Conservation (phyloP, 2,329 filamentous ascomycete genomes). For the Scortechinia acanthostroma region DNA sequence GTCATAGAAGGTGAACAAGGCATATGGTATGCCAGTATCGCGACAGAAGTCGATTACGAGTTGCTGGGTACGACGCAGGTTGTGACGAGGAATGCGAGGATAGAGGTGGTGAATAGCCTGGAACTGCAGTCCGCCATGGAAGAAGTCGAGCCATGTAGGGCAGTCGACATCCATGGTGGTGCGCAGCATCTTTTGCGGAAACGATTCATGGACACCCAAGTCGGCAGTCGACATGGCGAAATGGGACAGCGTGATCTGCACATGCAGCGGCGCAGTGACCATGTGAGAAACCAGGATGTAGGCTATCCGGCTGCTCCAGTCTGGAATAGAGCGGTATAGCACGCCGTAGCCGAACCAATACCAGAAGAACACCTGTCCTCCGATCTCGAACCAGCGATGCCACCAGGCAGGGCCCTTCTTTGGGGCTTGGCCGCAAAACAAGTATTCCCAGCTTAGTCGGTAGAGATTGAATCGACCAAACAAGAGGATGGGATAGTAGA, state of each 20-base stretch:
- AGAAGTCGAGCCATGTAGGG: conserved; percentile 78
- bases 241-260: conserved; percentile 86
- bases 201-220: conserved; percentile 76
- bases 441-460: conserved; percentile 70
- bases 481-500: conserved; percentile 75
- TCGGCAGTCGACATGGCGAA: conserved; percentile 91
- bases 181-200: conserved; percentile 82
- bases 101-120: conserved; percentile 83
- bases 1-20: conserved; percentile 76
- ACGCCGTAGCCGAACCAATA: conserved; percentile 78
- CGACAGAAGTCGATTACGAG: conserved; percentile 75
- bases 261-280: conserved; percentile 73
- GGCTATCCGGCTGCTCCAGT: conserved; percentile 58
- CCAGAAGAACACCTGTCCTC: conserved; percentile 77
- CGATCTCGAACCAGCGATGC: conserved; percentile 75
- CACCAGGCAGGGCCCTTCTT: conserved; percentile 73
- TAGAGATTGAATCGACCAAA: conserved; percentile 87
- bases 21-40: conserved; percentile 78
- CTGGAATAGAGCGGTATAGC: conserved; percentile 67
- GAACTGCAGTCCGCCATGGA: conserved; percentile 84
- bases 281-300: conserved; percentile 78
- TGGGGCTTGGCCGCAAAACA: conserved; percentile 64
- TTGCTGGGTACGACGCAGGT: conserved; percentile 68
- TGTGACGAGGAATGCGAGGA: conserved; percentile 77
- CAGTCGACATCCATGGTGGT: conserved; percentile 93